Evolutionary conservation across 1,284 basidiomycete genomes (phyloP), one percentile per base, ranked within the genome.

Genomic region (Ustilago tritici): DNA sequence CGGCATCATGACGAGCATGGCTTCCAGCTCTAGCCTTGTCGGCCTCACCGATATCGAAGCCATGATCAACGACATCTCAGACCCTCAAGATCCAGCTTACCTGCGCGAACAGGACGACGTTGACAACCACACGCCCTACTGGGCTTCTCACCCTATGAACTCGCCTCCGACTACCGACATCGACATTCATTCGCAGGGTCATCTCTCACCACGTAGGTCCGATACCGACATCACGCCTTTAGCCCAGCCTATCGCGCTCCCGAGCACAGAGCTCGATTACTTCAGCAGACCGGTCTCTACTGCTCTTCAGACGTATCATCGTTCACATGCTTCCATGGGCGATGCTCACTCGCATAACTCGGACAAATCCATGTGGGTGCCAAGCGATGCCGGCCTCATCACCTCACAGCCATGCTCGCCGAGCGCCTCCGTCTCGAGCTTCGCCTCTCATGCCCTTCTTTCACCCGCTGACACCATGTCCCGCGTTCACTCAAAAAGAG

Each of bases 161-260:
- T 78, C 79, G 17, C 81, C 81, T 31, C 79, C 81, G 0, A 79
- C 72, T n/a, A 79, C 72, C 23, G 73, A 79, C 41, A 47, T 70
- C 34, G 65, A 63, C 47, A 53, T 67, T 43, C 61, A 65, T 3
- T 70, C 73, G 0, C 64, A 64, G 8, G 53, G 54, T n/a, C 43
- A 70, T 2, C 15, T 57, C 40, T 70, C 73, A 15, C 69, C 74
- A 14, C 54, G 32, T 9, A 55, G 54, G 34, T 28, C 54, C 32
- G 65, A 62, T 6, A 56, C 69, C 1, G 74, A 76, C 40, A 66
- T 31, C 8, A 76, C 74, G 1, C 74, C 74, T 1, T 9, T 69
- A 3, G 69, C 69, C 31, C 61, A 61, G n/a, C 58, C 65, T 14
- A 19, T 40, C 3, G 7, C 55, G 11, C 58, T 68, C 12, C 58